Evolutionary conservation across 768 basidiomycete genomes (phyloP).

Genomic region (Porphyrellus cyaneotinctus): DNA sequence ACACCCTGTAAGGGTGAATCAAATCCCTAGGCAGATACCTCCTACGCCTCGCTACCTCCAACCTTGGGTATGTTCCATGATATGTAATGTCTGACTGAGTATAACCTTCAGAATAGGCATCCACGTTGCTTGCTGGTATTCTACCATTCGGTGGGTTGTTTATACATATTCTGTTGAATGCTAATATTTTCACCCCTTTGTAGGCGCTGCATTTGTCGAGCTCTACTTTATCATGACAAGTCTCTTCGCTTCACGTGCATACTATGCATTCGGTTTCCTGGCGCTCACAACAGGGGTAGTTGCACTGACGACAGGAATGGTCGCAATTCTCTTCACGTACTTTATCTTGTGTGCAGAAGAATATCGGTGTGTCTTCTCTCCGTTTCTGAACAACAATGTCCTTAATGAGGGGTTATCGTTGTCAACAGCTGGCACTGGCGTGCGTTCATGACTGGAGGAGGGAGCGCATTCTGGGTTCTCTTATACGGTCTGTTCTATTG

Average conservation of each 20-base stretch:
- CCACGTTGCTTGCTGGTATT: conserved; percentile 82
- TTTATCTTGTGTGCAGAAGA: conserved; percentile 93
- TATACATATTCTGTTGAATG: neutral
- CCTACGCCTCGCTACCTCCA: conserved; percentile 79
- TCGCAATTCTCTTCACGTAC: conserved; percentile 85
- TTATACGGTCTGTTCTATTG: conserved; percentile 88
- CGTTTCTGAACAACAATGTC: neutral
- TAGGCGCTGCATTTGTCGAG: conserved; percentile 93
- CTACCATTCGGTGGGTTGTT: conserved; percentile 75
- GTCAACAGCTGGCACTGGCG: conserved; percentile 91
- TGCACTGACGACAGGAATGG: conserved; percentile 83
- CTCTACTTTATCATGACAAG: conserved; percentile 89
- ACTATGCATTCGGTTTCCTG: conserved; percentile 96
- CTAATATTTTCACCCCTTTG: neutral
- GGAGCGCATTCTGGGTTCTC: conserved; percentile 88
- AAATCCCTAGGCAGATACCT: conserved; percentile 95
- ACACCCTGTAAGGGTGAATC: conserved; percentile 88
- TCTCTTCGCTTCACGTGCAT: conserved; percentile 86
- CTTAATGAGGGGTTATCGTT: conserved; percentile 2
- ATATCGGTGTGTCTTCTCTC: conserved; percentile 58
- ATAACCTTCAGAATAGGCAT: conserved; percentile 40
- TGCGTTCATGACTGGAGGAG: conserved; percentile 87
- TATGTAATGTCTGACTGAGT: conserved; percentile 1
- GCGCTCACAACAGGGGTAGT: conserved; percentile 83
- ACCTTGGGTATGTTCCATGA: conserved; percentile 57